These are phyloP conservation scores for Carex parvula DNA, from an alignment of 176 grass and related monocot genomes.

Conservation along the genomic window DNA sequence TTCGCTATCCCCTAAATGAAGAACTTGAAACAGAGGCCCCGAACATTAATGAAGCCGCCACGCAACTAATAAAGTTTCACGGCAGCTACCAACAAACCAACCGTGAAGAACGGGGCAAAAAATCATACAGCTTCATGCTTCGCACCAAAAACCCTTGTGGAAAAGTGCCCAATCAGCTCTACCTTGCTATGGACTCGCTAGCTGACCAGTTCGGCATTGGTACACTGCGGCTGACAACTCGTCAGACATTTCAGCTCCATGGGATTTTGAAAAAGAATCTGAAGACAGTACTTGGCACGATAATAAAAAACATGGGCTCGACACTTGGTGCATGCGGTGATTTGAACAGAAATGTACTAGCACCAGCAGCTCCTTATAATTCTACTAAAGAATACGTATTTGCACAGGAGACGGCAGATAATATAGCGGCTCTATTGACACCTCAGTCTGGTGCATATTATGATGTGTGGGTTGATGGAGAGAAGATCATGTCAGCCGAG, in stretches of 20 bases:
- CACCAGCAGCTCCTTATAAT: constrained; percentile 80
- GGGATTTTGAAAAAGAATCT: constrained; percentile 93
- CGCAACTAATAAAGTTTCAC: constrained; percentile 94
- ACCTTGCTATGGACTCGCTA: constrained; percentile 82
- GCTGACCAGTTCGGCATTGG: constrained; percentile 95
- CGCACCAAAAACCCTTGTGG: constrained; percentile 95
- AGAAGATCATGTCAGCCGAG: constrained; percentile 95
- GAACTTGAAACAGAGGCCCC: constrained; percentile 74
- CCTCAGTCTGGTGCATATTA: constrained; percentile 94
- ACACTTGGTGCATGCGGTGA: constrained; percentile 94
- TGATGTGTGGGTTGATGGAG: constrained; percentile 97
- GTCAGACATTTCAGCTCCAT: constrained; percentile 96
- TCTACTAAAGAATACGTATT: constrained; percentile 58
- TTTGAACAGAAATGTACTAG: constrained; percentile 95
- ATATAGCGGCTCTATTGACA: constrained; percentile 79
- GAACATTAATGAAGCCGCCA: constrained; percentile 76
- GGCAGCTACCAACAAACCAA: constrained; percentile 94
- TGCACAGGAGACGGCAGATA: constrained; percentile 84
- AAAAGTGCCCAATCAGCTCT: constrained; percentile 83
- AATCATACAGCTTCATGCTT: constrained; percentile 95
- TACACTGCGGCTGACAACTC: constrained; percentile 82
- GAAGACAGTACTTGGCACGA: constrained; percentile 70
- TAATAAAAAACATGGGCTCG: constrained; percentile 95
- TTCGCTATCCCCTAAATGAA: constrained; percentile 88
- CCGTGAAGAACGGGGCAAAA: constrained; percentile 69